Evolutionary conservation across 495 filamentous ascomycete species (phyloP).

Genomic region (Mycothermus thermophilus): DNA sequence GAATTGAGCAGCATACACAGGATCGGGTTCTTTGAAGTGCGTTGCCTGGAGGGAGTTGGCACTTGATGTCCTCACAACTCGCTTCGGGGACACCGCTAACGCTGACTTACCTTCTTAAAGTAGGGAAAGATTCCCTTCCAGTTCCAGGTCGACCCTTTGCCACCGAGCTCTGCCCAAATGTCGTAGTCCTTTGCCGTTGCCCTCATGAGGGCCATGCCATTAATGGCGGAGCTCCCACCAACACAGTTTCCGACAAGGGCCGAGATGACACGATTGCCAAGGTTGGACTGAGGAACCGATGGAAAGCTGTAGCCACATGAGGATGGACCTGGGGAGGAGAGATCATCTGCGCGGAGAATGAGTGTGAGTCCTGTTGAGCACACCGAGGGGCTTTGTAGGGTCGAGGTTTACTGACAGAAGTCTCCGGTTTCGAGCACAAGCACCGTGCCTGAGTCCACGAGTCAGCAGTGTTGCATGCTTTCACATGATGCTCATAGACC

Average conservation of each 20-base stretch:
- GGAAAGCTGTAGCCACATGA: conserved; percentile 27
- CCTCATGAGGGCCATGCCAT: conserved; percentile 33
- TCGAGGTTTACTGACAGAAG: conserved; percentile 4
- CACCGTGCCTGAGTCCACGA: conserved; percentile 7
- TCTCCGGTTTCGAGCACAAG: conserved; percentile 10
- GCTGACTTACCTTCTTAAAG: conserved; percentile 18
- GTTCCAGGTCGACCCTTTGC: conserved; percentile 21
- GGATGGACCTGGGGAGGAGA: no score
- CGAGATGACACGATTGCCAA: conserved; percentile 20
- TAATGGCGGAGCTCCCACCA: conserved; percentile 35
- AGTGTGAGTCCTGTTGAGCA: conserved; percentile 6
- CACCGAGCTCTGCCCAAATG: conserved; percentile 28
- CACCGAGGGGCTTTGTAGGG: conserved; percentile 5
- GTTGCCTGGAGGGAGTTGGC: conserved; percentile 24
- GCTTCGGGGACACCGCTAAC: not conserved
- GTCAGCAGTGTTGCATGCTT: not conserved
- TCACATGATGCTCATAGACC: not conserved
- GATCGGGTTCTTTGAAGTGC: conserved; percentile 22
- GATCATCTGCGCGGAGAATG: no score
- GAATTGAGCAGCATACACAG: conserved; percentile 11
- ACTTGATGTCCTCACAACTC: not conserved
- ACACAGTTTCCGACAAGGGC: conserved; percentile 25
- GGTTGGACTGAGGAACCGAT: conserved; percentile 23
- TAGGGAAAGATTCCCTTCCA: conserved; percentile 35
- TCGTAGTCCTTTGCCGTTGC: conserved; percentile 30